Evolutionary conservation across 345 rosid species (phyloP), one percentile per base, ranked within the genome.

Genomic region (Pistacia vera): DNA sequence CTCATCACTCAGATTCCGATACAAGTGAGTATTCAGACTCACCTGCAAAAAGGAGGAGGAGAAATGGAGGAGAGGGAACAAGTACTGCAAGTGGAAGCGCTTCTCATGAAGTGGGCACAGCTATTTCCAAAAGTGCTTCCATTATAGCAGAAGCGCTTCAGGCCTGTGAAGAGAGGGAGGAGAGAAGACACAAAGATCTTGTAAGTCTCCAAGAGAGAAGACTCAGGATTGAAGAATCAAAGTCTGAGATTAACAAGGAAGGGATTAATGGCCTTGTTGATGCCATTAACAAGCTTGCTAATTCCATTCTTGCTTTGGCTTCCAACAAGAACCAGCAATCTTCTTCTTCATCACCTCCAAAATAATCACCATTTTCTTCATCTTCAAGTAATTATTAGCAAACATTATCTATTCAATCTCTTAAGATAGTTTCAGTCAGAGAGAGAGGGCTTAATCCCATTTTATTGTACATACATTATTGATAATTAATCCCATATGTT

Each of bases 271-370:
- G 89, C 16, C 81, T 95, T 44, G 93, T 89, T 20, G 91, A 89
- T 56, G 92, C 97, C 80, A 87, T 95, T 87, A 92, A 91, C 82
- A 90, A 87, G 72, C 95, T 94, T 20, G 95, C 97, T 76, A 88
- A 84, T 78, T 92, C 98, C 8, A 92, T 95, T 79, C 81, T 87
- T 38, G 79, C 95, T 72, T 81, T 92, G 46, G 97, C 95, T 59
- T 85, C 93, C 74, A 68, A 63, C 67, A 84, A 85, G 84, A 85
- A 79, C 72, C 81, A 75, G 72, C 55, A 79, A 14, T 48, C 86
- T 13, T 54, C 57, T 3, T 54, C 55, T 11, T 51, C 17, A 14
- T 51, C 57, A 35, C 33, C 78, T 78, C 79, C 78, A 13, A 61
- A 79, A 74, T 84, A 60, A 82, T 75, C 20, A 70, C 61, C 12